phyloP scores from a whole-genome alignment of 2,329 filamentous ascomycete genomes.

The Ophioceras dolichostomum region DNA sequence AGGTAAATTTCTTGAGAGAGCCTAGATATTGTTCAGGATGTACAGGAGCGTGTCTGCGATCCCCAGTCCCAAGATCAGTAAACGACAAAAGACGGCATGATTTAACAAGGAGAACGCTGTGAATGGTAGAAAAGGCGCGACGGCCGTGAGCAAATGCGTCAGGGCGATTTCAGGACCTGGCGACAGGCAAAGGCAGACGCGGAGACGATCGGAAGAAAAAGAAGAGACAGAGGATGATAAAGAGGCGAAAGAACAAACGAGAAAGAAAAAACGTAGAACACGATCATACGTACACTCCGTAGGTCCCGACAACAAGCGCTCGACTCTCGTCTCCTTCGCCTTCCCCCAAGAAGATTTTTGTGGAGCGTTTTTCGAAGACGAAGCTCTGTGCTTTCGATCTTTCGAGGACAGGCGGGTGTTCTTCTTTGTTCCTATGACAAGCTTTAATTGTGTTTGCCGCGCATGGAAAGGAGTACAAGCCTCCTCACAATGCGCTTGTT shows the following conservation, averaged over 20 bases:
- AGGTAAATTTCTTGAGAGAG: too few species aligned
- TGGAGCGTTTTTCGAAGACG: slow-evolving; percentile 37
- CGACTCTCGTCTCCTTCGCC: slow-evolving; percentile 5
- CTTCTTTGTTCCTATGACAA: too few species aligned
- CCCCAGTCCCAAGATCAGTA: slow-evolving; percentile 10
- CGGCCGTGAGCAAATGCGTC: too few species aligned
- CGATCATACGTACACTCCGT: slow-evolving; percentile 42
- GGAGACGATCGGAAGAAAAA: slow-evolving; percentile 2
- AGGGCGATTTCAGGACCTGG: too few species aligned
- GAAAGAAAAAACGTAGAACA: slow-evolving; percentile 6
- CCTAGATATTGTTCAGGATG: slow-evolving; percentile 4
- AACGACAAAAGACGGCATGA: too few species aligned
- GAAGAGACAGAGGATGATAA: slow-evolving; percentile 1
- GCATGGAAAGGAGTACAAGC: too few species aligned
- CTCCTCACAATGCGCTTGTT: too few species aligned
- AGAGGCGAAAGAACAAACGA: slow-evolving; percentile 11
- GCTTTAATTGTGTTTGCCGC: too few species aligned
- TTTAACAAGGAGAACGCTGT: too few species aligned
- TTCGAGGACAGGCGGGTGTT: background rate
- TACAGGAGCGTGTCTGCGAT: slow-evolving; percentile 9
- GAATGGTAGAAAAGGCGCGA: too few species aligned
- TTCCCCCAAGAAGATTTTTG: too few species aligned
- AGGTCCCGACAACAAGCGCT: slow-evolving; percentile 14
- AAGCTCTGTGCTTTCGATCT: slow-evolving; percentile 53
- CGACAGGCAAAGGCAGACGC: too few species aligned